Percentiles rank a stretch among this genome's conserved stretches.
These are phyloP conservation scores for Moricandia moricandioides DNA, from an alignment of 345 rosid genomes.

Conservation along the genomic window DNA sequence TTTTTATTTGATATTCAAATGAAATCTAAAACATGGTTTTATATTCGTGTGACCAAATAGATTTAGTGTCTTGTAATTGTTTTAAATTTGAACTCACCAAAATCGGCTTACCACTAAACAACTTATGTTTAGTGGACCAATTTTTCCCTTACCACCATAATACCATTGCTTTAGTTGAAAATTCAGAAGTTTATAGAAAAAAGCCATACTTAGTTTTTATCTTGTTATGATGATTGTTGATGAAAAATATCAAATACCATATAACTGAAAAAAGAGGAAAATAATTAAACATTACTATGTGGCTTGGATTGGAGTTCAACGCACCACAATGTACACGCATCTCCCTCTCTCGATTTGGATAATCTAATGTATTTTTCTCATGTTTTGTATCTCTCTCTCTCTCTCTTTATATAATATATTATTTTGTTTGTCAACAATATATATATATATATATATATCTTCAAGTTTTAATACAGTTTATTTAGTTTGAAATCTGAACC, in stretches of 20 bases:
- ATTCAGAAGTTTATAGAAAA: too few species aligned
- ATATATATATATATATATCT: neutral
- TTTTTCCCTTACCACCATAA: neutral
- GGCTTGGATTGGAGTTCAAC: slow-evolving; percentile 21
- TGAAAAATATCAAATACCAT: neutral
- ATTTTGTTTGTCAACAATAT: neutral
- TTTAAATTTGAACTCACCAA: too few species aligned
- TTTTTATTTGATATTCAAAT: too few species aligned
- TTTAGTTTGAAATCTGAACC: slow-evolving; percentile 7
- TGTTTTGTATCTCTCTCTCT: slow-evolving; percentile 4
- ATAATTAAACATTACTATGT: neutral
- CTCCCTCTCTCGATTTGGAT: slow-evolving; percentile 8
- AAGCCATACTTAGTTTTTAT: too few species aligned
- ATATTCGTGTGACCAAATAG: too few species aligned
- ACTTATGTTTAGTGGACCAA: too few species aligned
- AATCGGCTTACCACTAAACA: too few species aligned
- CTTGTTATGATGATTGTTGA: too few species aligned
- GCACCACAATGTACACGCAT: slow-evolving; percentile 29
- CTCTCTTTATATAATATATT: too few species aligned
- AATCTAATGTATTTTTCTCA: neutral
- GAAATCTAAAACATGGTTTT: too few species aligned
- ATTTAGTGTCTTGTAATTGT: too few species aligned
- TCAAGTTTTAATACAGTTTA: neutral
- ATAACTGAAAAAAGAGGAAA: slow-evolving; percentile 2
- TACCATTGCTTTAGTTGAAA: neutral